Evolutionary conservation across 2,329 filamentous ascomycete genomes (phyloP).

Genomic region (Chalara sp.): DNA sequence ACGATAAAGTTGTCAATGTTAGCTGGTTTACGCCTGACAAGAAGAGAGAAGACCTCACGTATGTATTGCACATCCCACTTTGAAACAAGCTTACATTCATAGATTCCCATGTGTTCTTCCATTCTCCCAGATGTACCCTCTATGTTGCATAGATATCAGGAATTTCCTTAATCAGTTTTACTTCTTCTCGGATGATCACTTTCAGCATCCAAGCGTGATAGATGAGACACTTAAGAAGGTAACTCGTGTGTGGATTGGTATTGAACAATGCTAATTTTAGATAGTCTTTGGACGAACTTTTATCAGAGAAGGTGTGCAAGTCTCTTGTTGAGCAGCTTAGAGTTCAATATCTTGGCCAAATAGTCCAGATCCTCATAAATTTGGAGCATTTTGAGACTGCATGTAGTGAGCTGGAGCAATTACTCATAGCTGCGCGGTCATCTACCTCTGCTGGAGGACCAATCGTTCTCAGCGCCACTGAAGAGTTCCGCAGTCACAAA

Average conservation of each 20-base stretch:
- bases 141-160: slow-evolving; percentile 96
- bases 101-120: slow-evolving; percentile 93
- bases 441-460: slow-evolving; percentile 75
- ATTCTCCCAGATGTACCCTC: slow-evolving; percentile 97
- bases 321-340: slow-evolving; percentile 80
- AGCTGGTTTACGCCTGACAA: slow-evolving; percentile 93
- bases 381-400: slow-evolving; percentile 94
- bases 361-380: slow-evolving; percentile 97
- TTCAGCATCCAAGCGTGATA: slow-evolving; percentile 82
- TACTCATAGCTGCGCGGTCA: slow-evolving; percentile 78
- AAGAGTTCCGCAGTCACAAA: slow-evolving; percentile 81
- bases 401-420: slow-evolving; percentile 79
- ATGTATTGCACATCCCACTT: slow-evolving; percentile 30
- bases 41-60: slow-evolving; percentile 66
- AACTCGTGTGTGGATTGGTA: not conserved
- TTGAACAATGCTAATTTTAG: not conserved
- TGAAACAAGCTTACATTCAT: not conserved
- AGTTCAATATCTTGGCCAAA: slow-evolving; percentile 93
- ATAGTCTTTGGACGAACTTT: slow-evolving; percentile 86
- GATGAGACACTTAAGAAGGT: slow-evolving; percentile 83
- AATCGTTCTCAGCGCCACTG: slow-evolving; percentile 73
- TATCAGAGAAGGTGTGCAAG: slow-evolving; percentile 86
- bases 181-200: slow-evolving; percentile 94
- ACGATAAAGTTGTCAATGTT: slow-evolving; percentile 91
- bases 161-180: slow-evolving; percentile 99